Conservation (phyloP, 2,329 filamentous ascomycete genomes). For the Cladosporium halotolerans region DNA sequence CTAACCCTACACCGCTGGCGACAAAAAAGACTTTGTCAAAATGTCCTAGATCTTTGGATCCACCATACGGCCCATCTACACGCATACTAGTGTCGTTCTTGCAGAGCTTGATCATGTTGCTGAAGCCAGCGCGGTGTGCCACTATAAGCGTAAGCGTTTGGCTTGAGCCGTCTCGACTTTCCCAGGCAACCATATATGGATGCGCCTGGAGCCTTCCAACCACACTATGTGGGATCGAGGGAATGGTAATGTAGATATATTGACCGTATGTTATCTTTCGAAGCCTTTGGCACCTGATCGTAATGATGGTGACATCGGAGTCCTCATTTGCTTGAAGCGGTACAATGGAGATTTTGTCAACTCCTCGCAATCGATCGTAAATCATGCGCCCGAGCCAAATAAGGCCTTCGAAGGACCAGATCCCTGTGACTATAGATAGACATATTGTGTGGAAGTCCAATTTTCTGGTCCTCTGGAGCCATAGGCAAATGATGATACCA, state of each 20-base stretch:
- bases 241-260: background rate
- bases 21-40: background rate
- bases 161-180: background rate
- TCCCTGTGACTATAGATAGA: background rate
- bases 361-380: background rate
- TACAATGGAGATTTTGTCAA: background rate
- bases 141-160: background rate
- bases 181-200: background rate
- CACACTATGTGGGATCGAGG: background rate
- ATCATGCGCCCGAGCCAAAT: background rate
- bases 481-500: background rate
- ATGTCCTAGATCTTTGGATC: background rate
- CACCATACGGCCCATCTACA: background rate
- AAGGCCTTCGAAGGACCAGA: background rate
- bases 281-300: background rate
- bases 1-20: background rate
- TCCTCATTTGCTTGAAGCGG: background rate
- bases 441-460: background rate
- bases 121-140: background rate
- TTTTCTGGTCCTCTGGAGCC: background rate
- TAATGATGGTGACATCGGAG: background rate
- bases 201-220: background rate
- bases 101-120: background rate
- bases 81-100: background rate
- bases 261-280: background rate